Evolutionary conservation across 208 protist species (phyloP).

Genomic region (Borovskyia barvae): DNA sequence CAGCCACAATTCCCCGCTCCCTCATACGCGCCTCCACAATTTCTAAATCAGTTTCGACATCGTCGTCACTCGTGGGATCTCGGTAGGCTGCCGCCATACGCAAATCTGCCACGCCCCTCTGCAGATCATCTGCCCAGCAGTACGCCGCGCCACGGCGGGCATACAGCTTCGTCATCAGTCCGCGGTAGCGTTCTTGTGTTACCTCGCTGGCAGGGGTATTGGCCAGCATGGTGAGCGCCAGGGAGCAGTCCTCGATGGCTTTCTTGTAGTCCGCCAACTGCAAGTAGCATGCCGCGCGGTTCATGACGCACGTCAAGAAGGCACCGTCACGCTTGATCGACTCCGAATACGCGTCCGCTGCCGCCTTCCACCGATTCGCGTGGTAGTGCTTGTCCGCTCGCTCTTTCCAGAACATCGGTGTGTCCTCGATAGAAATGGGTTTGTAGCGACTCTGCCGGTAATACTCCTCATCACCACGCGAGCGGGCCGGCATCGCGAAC

Average conservation of each 20-base stretch:
- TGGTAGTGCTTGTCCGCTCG: conserved; percentile 80
- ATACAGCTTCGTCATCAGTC: conserved; percentile 87
- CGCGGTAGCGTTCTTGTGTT: conserved; percentile 86
- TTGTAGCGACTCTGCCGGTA: conserved; percentile 92
- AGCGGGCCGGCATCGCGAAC: conserved; percentile 75
- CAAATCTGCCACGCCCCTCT: conserved; percentile 66
- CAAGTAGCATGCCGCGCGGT: conserved; percentile 85
- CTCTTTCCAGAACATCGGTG: conserved; percentile 93
- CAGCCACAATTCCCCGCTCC: conserved; percentile 21
- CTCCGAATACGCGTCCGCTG: conserved; percentile 86
- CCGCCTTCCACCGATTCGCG: conserved; percentile 66
- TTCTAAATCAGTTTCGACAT: conserved; percentile 56
- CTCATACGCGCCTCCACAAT: conserved; percentile 40
- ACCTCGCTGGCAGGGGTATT: conserved; percentile 90
- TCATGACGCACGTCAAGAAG: conserved; percentile 89
- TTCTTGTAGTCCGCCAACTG: conserved; percentile 75
- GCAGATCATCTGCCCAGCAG: conserved; percentile 72
- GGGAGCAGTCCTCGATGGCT: conserved; percentile 85
- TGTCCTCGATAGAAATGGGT: conserved; percentile 88
- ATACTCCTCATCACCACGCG: conserved; percentile 89
- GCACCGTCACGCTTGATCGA: conserved; percentile 92
- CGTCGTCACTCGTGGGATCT: conserved; percentile 52
- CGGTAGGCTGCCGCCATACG: conserved; percentile 84
- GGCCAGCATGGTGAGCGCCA: conserved; percentile 84
- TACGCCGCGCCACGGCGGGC: conserved; percentile 80